Conservation (phyloP, 2,329 filamentous ascomycete species). For the Proliferodiscus dingleyae region DNA sequence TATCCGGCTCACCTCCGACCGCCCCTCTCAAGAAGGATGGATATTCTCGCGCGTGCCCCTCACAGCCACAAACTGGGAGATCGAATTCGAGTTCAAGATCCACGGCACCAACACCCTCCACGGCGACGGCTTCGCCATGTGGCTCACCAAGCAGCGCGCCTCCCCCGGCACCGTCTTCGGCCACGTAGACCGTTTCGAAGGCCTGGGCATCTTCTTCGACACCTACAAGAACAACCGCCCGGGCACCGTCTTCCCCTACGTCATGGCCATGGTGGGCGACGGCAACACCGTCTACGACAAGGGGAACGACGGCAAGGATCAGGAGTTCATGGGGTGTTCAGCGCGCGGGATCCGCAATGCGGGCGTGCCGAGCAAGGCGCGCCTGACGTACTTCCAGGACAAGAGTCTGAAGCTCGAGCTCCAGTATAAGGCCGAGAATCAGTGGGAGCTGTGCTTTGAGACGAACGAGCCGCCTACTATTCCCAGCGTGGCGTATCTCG, state of each 20-base stretch:
- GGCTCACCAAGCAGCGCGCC: conserved; percentile 91
- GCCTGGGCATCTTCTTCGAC: conserved; percentile 87
- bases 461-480: conserved; percentile 66
- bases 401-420: conserved; percentile 85
- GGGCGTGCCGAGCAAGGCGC: conserved; percentile 74
- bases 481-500: conserved; percentile 69
- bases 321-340: conserved; percentile 91
- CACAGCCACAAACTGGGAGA: conserved; percentile 97
- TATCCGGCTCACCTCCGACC: conserved; percentile 86
- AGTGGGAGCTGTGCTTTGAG: conserved; percentile 89
- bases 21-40: conserved; percentile 87
- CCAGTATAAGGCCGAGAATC: conserved; percentile 85
- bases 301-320: conserved; percentile 86
- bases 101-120: conserved; percentile 84
- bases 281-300: conserved; percentile 87
- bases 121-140: conserved; percentile 95
- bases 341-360: conserved; percentile 83
- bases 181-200: conserved; percentile 82
- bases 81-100: conserved; percentile 94
- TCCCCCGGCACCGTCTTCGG: conserved; percentile 82
- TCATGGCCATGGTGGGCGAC: conserved; percentile 98
- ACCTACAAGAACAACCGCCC: conserved; percentile 99
- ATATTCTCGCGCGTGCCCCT: conserved; percentile 90
- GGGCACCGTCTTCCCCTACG: conserved; percentile 90
- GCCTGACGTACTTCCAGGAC: conserved; percentile 94